These are phyloP conservation scores for Trichoderma asperelloides DNA, from an alignment of 495 filamentous ascomycete genomes.

Conservation along the genomic window DNA sequence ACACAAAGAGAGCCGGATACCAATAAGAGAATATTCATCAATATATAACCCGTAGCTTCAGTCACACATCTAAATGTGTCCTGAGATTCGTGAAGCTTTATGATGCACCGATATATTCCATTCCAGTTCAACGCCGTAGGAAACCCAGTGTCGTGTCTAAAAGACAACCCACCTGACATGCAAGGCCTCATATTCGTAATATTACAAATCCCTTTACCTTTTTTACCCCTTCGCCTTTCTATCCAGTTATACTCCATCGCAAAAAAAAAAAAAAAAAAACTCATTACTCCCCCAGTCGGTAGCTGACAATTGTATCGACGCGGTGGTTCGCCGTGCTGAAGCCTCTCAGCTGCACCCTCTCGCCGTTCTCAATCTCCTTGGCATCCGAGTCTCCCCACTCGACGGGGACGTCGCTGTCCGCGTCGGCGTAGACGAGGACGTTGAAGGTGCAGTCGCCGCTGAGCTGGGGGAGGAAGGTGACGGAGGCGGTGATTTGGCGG, in stretches of 20 bases:
- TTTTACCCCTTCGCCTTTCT: not conserved
- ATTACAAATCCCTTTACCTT: not conserved
- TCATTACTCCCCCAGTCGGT: slow-evolving; percentile 49
- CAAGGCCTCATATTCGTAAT: not conserved
- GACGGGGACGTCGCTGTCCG: slow-evolving; percentile 90
- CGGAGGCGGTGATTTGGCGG: slow-evolving; percentile 93
- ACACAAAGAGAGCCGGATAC: not conserved
- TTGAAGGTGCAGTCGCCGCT: slow-evolving; percentile 96
- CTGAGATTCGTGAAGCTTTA: not conserved
- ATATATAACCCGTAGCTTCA: not conserved
- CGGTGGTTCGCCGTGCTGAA: slow-evolving; percentile 91
- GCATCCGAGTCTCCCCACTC: slow-evolving; percentile 99
- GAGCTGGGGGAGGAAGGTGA: slow-evolving; percentile 91
- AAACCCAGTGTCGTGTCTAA: not conserved
- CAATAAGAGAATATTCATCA: not conserved
- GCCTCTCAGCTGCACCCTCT: slow-evolving; percentile 89
- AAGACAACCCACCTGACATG: not conserved
- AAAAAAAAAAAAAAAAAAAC: not conserved
- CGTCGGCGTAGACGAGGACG: slow-evolving; percentile 94
- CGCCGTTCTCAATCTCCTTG: slow-evolving; percentile 91
- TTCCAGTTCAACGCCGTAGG: slow-evolving; percentile 11
- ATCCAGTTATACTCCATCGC: not conserved
- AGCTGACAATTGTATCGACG: slow-evolving; percentile 92
- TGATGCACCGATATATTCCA: slow-evolving; percentile 1
- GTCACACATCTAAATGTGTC: not conserved